Evolutionary conservation across 2,329 filamentous ascomycete species (phyloP), one percentile per base, ranked within the genome.

Genomic region (Periconia sp.): DNA sequence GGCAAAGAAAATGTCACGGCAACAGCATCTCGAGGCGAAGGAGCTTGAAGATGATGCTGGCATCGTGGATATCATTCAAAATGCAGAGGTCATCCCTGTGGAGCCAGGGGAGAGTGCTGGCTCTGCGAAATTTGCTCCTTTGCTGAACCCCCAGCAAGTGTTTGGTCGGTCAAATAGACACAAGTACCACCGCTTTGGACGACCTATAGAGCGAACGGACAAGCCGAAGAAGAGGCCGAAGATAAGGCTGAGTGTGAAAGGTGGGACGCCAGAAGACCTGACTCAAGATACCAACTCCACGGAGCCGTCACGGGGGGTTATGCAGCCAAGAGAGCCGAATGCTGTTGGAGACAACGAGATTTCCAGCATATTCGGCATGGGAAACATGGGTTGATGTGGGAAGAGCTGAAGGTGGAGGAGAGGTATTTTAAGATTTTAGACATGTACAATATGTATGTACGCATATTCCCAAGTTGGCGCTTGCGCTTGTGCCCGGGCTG

Each of bases 1-100:
- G 4, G 79, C 88, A 31, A 80, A 83, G 52, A 78, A 84, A 23
- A 92, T 96, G 88, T 88, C 86, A 0, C 83, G 83, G 22, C 60
- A 72, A 45, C 61, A 84, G 48, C 79, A 82, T 32, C 67, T 63
- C 10, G 76, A 80, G 15, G 80, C 80, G 19, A 83, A 79, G 43
- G 75, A 76, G 43, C 63, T 84, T 9, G 73, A 85, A 11, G 81
- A 85, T 37, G 83, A 86, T 52, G 72, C 66, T 2, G 76, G 75
- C 1, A 83, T 86, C 66, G 75, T 73, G 19, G 70, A 76, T 4
- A 83, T 86, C 43, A 83, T 86, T 4, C 76, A 82, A 48, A 74
- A 76, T 13, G 80, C 82, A 32, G 64, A 70, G 8, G 73, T 81
- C 22, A 52, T 85, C 15, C 65, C 71, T 28, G 59, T 76, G 1